phyloP scores from a whole-genome alignment of 2,329 filamentous ascomycete species.

The Xylariaceae sp. region DNA sequence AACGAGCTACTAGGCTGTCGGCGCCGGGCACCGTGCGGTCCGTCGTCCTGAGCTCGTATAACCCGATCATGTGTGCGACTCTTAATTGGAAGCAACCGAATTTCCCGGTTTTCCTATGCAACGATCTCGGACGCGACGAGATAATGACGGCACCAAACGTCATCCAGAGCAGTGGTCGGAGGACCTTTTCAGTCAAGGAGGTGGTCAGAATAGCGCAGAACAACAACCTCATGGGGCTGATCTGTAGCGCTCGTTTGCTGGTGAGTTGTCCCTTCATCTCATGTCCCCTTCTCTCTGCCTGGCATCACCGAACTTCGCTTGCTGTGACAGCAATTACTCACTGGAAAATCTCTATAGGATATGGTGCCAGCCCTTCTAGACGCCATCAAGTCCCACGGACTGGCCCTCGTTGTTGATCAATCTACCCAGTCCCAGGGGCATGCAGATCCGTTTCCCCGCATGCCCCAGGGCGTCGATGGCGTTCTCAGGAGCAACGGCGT shows the following conservation, averaged over 20 bases:
- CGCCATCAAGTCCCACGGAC: constrained; percentile 87
- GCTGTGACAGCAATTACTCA: constrained; percentile 2
- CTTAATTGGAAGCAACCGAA: constrained; percentile 99
- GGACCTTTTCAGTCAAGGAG: constrained; percentile 86
- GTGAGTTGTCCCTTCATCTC: constrained; percentile 50
- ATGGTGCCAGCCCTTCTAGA: constrained; percentile 90
- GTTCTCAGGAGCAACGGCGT: constrained; percentile 82
- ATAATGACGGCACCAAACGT: constrained; percentile 36
- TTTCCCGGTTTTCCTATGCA: constrained; percentile 92
- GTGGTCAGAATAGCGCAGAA: constrained; percentile 86
- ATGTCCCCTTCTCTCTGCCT: not conserved
- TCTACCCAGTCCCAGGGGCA: constrained; percentile 53
- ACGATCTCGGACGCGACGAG: constrained; percentile 72
- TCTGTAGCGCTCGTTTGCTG: constrained; percentile 82
- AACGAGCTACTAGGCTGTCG: constrained; percentile 56
- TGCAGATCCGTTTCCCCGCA: constrained; percentile 51
- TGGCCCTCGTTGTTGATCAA: constrained; percentile 87
- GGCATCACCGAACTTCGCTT: not conserved
- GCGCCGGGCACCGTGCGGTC: constrained; percentile 73
- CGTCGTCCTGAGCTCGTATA: constrained; percentile 92
- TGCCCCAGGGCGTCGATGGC: constrained; percentile 82
- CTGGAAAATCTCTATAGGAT: constrained; percentile 53
- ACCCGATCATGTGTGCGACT: constrained; percentile 82
- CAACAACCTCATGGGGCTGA: constrained; percentile 97
- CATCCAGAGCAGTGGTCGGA: constrained; percentile 58